Conservation (phyloP, 2,329 filamentous ascomycete species). For the Botrytis squamosa region DNA sequence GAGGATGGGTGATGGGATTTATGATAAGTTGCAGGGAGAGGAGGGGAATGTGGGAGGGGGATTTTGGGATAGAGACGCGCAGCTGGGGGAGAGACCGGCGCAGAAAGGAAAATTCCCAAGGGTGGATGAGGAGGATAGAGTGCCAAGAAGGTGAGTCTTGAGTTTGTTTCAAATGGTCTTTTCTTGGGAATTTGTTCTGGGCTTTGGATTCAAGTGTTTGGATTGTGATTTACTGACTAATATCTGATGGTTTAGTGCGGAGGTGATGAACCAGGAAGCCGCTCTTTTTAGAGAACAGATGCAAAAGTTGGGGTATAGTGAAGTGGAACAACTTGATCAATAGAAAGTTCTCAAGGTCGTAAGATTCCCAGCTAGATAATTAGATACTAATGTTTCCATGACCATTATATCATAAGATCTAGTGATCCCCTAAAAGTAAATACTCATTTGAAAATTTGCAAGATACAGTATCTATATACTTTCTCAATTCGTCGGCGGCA, state of each 20-base stretch:
- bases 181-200: too few relatives aligned
- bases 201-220: neutral
- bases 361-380: neutral
- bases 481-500: neutral
- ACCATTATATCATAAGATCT: neutral
- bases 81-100: constrained; percentile 47
- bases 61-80: constrained; percentile 64
- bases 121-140: constrained; percentile 69
- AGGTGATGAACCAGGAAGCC: constrained; percentile 81
- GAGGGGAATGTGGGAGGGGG: constrained; percentile 78
- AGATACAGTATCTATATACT: neutral
- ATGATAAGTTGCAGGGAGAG: constrained; percentile 78
- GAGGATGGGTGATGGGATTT: constrained; percentile 68
- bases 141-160: constrained; percentile 49
- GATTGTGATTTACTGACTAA: neutral
- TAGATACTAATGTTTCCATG: neutral
- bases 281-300: constrained; percentile 41
- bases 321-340: neutral
- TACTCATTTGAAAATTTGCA: neutral
- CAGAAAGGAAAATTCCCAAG: constrained; percentile 60
- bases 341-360: fast-evolving
- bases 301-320: constrained; percentile 20
- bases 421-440: neutral
- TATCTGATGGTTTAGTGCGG: constrained; percentile 44
- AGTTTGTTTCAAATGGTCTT: neutral